Evolutionary conservation across 2,329 filamentous ascomycete species (phyloP).

Genomic region (Arthrobotrys pseudoclavata): DNA sequence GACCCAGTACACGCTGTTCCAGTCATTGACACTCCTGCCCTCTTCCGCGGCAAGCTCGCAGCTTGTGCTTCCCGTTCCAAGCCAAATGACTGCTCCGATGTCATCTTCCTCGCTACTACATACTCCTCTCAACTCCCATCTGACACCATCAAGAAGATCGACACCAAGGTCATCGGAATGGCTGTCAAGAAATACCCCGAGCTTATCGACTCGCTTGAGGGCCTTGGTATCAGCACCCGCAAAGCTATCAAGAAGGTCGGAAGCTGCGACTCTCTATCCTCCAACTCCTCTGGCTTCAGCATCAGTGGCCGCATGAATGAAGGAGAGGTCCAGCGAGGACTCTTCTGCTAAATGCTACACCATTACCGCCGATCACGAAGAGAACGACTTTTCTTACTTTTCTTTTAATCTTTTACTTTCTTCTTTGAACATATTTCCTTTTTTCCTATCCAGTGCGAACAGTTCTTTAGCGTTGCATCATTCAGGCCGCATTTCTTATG

Average conservation of each 20-base stretch:
- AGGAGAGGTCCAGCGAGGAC: slow-evolving; percentile 58
- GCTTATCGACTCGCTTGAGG: slow-evolving; percentile 62
- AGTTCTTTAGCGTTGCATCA: slow-evolving; percentile 60
- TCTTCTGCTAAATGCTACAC: slow-evolving; percentile 51
- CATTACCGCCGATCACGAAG: slow-evolving; percentile 17
- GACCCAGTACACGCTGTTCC: slow-evolving; percentile 62
- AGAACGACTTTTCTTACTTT: slow-evolving; percentile 20
- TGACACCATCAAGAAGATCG: slow-evolving; percentile 61
- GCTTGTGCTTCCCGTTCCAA: slow-evolving; percentile 63
- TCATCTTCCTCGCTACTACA: slow-evolving; percentile 62
- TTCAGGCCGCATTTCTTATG: slow-evolving; percentile 35
- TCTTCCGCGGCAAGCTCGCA: slow-evolving; percentile 63
- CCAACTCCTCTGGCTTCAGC: slow-evolving; percentile 59
- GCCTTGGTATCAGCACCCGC: slow-evolving; percentile 62
- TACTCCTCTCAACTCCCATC: slow-evolving; percentile 61
- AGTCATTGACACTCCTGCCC: slow-evolving; percentile 61
- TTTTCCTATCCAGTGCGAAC: slow-evolving; percentile 37
- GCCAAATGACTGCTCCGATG: slow-evolving; percentile 62
- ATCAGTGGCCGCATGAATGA: slow-evolving; percentile 59
- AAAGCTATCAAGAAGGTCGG: slow-evolving; percentile 59
- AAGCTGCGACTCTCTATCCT: slow-evolving; percentile 57
- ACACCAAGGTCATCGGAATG: slow-evolving; percentile 62
- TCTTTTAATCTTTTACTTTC: slow-evolving; percentile 25
- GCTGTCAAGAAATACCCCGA: slow-evolving; percentile 63
- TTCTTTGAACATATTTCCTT: slow-evolving; percentile 52